A percentile compares a stretch with the other conserved stretches of the same genome.
phyloP scores from a whole-genome alignment of 2,329 filamentous ascomycete species.

The Diaporthe ilicicola region DNA sequence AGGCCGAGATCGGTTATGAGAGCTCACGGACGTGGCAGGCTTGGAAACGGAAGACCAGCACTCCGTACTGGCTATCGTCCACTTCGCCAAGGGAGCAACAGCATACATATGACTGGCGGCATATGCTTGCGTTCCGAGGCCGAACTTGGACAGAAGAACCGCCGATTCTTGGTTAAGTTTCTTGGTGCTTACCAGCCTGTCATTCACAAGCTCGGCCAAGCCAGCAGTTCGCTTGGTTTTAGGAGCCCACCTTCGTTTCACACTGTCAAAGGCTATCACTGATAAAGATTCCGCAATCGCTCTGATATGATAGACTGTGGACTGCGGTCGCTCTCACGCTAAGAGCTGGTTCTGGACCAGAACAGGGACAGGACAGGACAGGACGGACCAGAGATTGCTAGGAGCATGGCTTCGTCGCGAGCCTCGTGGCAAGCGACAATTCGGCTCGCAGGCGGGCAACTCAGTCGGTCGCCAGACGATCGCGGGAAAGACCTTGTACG shows the following conservation, averaged over 20 bases:
- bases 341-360: no score
- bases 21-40: neutral
- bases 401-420: no score
- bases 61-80: neutral
- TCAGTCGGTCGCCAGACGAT: neutral
- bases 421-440: neutral
- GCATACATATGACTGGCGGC: neutral
- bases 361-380: no score
- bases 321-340: neutral
- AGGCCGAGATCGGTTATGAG: neutral
- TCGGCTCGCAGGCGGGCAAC: neutral
- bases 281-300: slow-evolving; percentile 23
- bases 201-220: slow-evolving; percentile 20
- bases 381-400: no score
- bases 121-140: neutral
- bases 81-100: neutral
- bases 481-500: slow-evolving; percentile 4
- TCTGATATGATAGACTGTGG: neutral
- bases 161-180: neutral
- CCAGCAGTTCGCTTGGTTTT: slow-evolving; percentile 20
- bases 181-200: slow-evolving; percentile 11
- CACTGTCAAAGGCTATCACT: slow-evolving; percentile 19
- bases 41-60: neutral
- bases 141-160: neutral
- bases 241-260: slow-evolving; percentile 19